phyloP scores from a whole-genome alignment of 352 stramenopile genomes.

The Phytopythium chamaehyphon region DNA sequence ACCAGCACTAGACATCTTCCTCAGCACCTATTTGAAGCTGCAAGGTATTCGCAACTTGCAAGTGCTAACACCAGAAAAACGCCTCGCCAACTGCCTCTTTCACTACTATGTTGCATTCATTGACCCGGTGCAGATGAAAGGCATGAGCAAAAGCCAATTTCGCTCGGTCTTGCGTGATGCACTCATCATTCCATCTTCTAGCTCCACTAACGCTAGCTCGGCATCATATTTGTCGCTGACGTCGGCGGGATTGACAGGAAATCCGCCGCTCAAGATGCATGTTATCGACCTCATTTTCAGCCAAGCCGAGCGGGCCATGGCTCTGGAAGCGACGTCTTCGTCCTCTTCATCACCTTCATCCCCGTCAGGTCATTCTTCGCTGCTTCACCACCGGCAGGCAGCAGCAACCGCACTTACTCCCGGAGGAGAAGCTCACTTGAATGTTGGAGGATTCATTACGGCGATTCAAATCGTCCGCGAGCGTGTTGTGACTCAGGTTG shows the following conservation, averaged over 20 bases:
- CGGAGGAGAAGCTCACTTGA: slow-evolving; percentile 20
- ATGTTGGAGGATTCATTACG: slow-evolving; percentile 37
- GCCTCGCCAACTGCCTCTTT: slow-evolving; percentile 62
- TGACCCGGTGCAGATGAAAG: slow-evolving; percentile 37
- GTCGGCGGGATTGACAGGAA: slow-evolving; percentile 2
- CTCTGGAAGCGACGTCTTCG: slow-evolving; percentile 19
- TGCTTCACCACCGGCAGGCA: slow-evolving; percentile 25
- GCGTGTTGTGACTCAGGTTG: slow-evolving; percentile 37
- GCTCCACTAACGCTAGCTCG: slow-evolving; percentile 3
- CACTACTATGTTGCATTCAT: slow-evolving; percentile 61
- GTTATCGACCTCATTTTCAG: slow-evolving; percentile 61
- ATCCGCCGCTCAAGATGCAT: slow-evolving; percentile 50
- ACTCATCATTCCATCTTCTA: slow-evolving; percentile 25
- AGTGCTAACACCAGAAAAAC: slow-evolving; percentile 49
- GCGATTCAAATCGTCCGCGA: slow-evolving; percentile 61
- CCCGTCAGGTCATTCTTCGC: slow-evolving; percentile 12
- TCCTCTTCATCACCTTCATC: slow-evolving; percentile 1
- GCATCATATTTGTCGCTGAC: slow-evolving; percentile 12
- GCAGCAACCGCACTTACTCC: slow-evolving; percentile 6
- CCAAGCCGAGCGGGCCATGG: slow-evolving; percentile 35
- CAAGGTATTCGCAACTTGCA: slow-evolving; percentile 43
- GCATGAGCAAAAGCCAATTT: slow-evolving; percentile 67
- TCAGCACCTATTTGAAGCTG: slow-evolving; percentile 47
- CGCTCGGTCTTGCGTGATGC: slow-evolving; percentile 50
- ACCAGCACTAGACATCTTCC: slow-evolving; percentile 49